Percentiles rank a stretch among this genome's conserved stretches.
phyloP scores from a whole-genome alignment of 176 grass and related monocot species.

The Oryza officinalis region DNA sequence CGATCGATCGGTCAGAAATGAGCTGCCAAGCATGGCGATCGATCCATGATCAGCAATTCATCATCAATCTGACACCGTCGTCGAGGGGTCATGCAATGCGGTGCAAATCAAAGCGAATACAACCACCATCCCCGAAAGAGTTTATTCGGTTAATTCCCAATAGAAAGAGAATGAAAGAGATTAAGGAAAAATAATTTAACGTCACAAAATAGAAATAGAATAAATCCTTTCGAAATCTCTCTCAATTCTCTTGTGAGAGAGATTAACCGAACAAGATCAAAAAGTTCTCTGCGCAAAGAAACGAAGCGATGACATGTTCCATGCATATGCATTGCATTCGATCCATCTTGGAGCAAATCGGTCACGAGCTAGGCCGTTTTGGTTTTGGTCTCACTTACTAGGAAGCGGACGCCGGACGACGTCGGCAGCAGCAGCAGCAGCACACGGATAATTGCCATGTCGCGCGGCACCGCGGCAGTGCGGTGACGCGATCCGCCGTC shows the following conservation, averaged over 20 bases:
- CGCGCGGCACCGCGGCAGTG: slow-evolving; percentile 34
- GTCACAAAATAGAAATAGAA: too few species aligned
- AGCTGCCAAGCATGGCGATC: slow-evolving; percentile 19
- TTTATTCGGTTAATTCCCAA: too few species aligned
- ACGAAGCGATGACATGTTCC: slow-evolving; percentile 5
- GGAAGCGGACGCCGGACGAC: too few species aligned
- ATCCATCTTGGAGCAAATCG: not conserved
- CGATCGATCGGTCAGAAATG: not conserved
- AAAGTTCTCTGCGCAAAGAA: not conserved
- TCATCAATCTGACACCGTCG: slow-evolving; percentile 16
- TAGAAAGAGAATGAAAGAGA: too few species aligned
- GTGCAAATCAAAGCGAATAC: not conserved
- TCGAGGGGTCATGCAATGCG: not conserved
- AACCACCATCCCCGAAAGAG: not conserved
- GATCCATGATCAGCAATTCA: not conserved
- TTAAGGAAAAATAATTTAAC: too few species aligned
- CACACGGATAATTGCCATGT: slow-evolving; percentile 6
- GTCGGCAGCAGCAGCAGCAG: not conserved
- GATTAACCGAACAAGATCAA: too few species aligned
- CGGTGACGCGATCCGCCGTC: slow-evolving; percentile 35
- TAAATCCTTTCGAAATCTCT: too few species aligned
- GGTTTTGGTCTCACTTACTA: not conserved
- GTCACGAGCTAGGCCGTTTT: not conserved
- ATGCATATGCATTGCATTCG: not conserved
- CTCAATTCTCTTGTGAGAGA: too few species aligned